Conservation (phyloP, 345 rosid species). For the Acer yangbiense region DNA sequence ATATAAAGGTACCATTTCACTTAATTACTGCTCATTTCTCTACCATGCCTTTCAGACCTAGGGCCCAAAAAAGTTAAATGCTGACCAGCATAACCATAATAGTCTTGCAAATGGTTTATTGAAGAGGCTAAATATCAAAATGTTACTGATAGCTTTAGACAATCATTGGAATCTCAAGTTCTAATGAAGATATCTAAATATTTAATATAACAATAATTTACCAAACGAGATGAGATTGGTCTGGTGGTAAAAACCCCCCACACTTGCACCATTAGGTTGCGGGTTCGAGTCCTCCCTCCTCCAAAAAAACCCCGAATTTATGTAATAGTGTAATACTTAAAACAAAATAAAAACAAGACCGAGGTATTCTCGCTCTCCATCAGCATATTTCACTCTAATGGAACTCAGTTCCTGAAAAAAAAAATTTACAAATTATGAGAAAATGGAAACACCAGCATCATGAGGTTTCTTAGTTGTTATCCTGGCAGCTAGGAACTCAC, state of each 20-base stretch:
- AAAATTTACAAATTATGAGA: conserved; percentile 13
- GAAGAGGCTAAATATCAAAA: conserved; percentile 8
- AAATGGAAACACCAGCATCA: conserved; percentile 8
- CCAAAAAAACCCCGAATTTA: too few relatives aligned
- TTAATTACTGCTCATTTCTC: background rate
- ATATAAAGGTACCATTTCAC: background rate
- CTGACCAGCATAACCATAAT: conserved; percentile 7
- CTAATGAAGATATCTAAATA: background rate
- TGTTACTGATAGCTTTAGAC: background rate
- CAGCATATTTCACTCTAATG: conserved; percentile 76
- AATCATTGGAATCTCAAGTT: background rate
- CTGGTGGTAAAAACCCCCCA: too few relatives aligned
- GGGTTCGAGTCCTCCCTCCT: too few relatives aligned
- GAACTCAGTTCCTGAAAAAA: conserved; percentile 55
- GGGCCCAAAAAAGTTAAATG: background rate
- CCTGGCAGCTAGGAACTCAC: conserved; percentile 43
- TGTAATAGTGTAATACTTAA: too few relatives aligned
- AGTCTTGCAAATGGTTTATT: background rate
- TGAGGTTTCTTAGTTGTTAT: conserved; percentile 3
- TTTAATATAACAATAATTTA: conserved; percentile 26
- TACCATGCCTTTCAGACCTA: background rate
- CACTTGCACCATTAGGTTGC: too few relatives aligned
- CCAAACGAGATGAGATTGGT: conserved; percentile 13
- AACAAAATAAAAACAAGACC: conserved; percentile 22
- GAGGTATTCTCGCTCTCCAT: conserved; percentile 63